Evolutionary conservation across 1,284 basidiomycete genomes (phyloP).

Genomic region (Xerocomus nothofagi): DNA sequence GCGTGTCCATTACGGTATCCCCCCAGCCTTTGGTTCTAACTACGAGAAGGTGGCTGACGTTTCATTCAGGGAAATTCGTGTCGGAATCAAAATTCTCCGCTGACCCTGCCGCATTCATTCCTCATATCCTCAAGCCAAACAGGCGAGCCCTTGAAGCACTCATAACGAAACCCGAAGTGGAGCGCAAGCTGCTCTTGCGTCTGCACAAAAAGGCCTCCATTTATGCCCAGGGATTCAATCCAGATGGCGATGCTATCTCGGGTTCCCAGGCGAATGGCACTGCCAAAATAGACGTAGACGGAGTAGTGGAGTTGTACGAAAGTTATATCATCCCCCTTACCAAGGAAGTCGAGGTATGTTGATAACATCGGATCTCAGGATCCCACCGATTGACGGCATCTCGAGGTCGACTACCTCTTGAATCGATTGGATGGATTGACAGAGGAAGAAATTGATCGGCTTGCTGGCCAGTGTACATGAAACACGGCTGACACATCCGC

Average conservation of each 20-base stretch:
- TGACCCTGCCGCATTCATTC: slow-evolving; percentile 85
- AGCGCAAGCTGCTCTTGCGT: slow-evolving; percentile 82
- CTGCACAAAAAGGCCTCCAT: slow-evolving; percentile 89
- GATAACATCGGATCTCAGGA: neutral
- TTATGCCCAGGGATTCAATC: slow-evolving; percentile 89
- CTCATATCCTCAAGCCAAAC: slow-evolving; percentile 84
- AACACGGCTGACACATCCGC: neutral
- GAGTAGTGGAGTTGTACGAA: slow-evolving; percentile 91
- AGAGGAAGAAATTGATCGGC: slow-evolving; percentile 72
- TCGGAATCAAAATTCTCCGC: slow-evolving; percentile 93
- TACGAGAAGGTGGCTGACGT: slow-evolving; percentile 3
- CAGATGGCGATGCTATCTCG: slow-evolving; percentile 59
- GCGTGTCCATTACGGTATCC: slow-evolving; percentile 93
- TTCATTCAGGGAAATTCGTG: slow-evolving; percentile 88
- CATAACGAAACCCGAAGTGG: slow-evolving; percentile 97
- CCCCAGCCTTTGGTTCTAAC: slow-evolving; percentile 22
- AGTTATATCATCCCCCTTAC: slow-evolving; percentile 96
- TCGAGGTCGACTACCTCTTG: slow-evolving; percentile 88
- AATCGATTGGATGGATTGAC: slow-evolving; percentile 82
- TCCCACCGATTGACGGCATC: slow-evolving; percentile 4
- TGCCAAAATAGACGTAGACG: slow-evolving; percentile 88
- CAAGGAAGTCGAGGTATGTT: slow-evolving; percentile 93
- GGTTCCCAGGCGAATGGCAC: slow-evolving; percentile 29
- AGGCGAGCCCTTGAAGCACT: slow-evolving; percentile 74
- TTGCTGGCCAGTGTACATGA: slow-evolving; percentile 38